A percentile compares a stretch with the other conserved stretches of the same genome.
Evolutionary conservation across 352 stramenopile genomes (phyloP).

Genomic region (Phytopythium ostracodes): DNA sequence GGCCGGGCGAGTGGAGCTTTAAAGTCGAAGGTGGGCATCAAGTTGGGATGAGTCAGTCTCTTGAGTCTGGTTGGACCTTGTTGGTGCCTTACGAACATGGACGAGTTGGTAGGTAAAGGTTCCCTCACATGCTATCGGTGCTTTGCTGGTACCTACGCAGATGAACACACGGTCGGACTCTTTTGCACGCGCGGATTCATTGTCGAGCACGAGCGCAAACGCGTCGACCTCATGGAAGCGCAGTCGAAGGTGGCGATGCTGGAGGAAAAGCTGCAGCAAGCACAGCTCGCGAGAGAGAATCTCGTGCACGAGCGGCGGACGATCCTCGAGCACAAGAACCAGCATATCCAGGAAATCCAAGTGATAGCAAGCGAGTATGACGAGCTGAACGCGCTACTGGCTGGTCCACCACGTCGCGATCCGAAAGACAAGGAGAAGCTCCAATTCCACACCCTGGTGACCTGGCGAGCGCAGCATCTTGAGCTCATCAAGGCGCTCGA

Average conservation of each 20-base stretch:
- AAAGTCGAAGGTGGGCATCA: slow-evolving; percentile 34
- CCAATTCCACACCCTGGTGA: slow-evolving; percentile 55
- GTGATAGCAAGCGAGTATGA: slow-evolving; percentile 45
- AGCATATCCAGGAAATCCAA: slow-evolving; percentile 41
- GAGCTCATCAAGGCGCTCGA: slow-evolving; percentile 50
- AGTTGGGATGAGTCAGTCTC: slow-evolving; percentile 45
- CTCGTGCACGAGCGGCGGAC: slow-evolving; percentile 38
- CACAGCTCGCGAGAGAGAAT: slow-evolving; percentile 32
- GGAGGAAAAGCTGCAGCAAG: slow-evolving; percentile 49
- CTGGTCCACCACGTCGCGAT: slow-evolving; percentile 59
- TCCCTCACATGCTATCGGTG: background rate
- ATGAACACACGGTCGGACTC: slow-evolving; percentile 49
- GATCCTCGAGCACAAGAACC: slow-evolving; percentile 45
- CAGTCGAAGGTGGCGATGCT: slow-evolving; percentile 46
- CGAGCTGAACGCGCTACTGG: slow-evolving; percentile 36
- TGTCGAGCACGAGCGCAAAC: slow-evolving; percentile 43
- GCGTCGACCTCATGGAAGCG: slow-evolving; percentile 44
- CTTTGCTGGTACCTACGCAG: slow-evolving; percentile 9
- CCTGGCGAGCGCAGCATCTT: slow-evolving; percentile 32
- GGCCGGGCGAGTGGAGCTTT: slow-evolving; percentile 56
- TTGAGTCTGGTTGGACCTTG: too few relatives aligned
- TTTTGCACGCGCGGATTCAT: slow-evolving; percentile 37
- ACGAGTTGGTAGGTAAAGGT: background rate
- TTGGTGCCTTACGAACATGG: too few relatives aligned
- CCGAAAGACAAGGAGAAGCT: slow-evolving; percentile 54